Evolutionary conservation across 805 yeast genomes (phyloP).

Genomic region (Spencermartinsiella europaea): DNA sequence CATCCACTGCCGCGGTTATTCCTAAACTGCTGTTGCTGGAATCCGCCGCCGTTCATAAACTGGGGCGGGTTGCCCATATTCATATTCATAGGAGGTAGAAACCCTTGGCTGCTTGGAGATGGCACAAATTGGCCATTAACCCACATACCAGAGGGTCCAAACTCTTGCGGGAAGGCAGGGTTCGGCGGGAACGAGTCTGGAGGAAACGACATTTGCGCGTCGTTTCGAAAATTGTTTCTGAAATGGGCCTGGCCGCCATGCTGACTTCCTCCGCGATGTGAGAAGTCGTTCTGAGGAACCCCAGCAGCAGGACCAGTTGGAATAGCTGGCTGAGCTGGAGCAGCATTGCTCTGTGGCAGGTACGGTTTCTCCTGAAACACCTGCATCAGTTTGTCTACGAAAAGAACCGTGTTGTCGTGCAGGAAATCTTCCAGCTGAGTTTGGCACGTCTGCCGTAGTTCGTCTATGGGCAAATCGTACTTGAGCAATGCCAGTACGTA

Average conservation of each 20-base stretch:
- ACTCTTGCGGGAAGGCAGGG: neutral
- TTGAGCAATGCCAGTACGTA: slow-evolving; percentile 41
- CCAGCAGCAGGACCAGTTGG: neutral
- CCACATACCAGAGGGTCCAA: slow-evolving; percentile 8
- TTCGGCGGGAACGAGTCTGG: neutral
- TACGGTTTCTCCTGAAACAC: slow-evolving; percentile 23
- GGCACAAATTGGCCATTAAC: slow-evolving; percentile 14
- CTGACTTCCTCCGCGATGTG: neutral
- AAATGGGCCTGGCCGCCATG: slow-evolving; percentile 27
- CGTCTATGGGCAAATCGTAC: slow-evolving; percentile 34
- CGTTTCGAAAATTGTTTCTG: slow-evolving; percentile 21
- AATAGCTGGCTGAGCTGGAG: neutral
- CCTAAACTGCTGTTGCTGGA: neutral
- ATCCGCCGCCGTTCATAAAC: neutral
- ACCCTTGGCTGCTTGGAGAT: slow-evolving; percentile 21
- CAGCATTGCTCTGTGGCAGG: neutral
- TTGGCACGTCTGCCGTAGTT: slow-evolving; percentile 31
- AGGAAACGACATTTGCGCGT: neutral
- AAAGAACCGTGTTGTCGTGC: slow-evolving; percentile 28
- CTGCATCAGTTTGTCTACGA: slow-evolving; percentile 33
- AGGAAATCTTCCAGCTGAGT: slow-evolving; percentile 39
- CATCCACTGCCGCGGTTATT: slow-evolving; percentile 6
- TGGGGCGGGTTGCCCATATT: neutral
- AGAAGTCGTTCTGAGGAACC: neutral
- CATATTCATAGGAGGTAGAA: slow-evolving; percentile 16